Percentiles rank a stretch among this genome's conserved stretches.
These are phyloP conservation scores for Aspergillus ruber DNA, from an alignment of 2,329 filamentous ascomycete genomes.

Conservation along the genomic window DNA sequence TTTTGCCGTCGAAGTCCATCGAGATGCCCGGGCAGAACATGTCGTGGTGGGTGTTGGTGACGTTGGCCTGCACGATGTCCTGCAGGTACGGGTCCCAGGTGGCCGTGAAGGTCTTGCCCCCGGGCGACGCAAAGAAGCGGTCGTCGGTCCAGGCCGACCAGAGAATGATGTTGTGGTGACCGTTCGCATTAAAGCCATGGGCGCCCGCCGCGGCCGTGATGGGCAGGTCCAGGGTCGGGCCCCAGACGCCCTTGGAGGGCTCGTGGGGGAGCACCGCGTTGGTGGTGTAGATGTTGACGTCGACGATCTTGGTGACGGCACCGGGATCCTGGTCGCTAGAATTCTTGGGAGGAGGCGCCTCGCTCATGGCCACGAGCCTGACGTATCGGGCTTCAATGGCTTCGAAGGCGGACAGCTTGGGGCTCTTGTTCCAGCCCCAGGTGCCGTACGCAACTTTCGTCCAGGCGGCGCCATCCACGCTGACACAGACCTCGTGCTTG, in stretches of 20 bases:
- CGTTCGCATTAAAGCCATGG: constrained; percentile 5
- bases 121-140: no score
- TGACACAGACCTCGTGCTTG: no score
- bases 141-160: no score
- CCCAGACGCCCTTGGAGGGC: constrained; percentile 16
- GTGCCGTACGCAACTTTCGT: no score
- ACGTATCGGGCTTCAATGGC: constrained; percentile 12
- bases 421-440: no score
- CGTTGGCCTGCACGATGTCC: constrained; percentile 6
- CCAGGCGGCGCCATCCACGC: no score
- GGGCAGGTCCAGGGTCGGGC: constrained; percentile 22
- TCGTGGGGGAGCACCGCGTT: constrained; percentile 7
- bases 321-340: not conserved
- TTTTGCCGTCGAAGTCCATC: constrained; percentile 16
- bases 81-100: no score
- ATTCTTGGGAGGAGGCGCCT: constrained; percentile 6
- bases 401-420: no score
- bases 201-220: constrained; percentile 19
- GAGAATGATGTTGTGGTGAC: constrained; percentile 7
- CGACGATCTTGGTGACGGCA: constrained; percentile 7
- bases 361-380: constrained; percentile 9
- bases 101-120: no score
- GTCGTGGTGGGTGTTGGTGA: constrained; percentile 21
- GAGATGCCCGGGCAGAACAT: constrained; percentile 25
- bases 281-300: constrained; percentile 8